These are phyloP conservation scores for Schoenoplectus triqueter DNA, from an alignment of 202 grass and related monocot species.

Conservation along the genomic window DNA sequence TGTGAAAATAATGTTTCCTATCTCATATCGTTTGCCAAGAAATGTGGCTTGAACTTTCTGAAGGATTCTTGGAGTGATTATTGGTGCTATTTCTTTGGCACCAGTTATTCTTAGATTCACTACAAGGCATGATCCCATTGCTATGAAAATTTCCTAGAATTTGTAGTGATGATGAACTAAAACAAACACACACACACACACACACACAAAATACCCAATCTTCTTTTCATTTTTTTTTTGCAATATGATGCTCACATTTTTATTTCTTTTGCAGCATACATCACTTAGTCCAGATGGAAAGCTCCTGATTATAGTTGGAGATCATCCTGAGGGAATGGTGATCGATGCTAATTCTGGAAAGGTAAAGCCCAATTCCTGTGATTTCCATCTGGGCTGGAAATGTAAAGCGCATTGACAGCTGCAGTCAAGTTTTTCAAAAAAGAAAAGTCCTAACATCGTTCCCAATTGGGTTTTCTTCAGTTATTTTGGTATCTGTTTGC, in stretches of 20 bases:
- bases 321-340: constrained; percentile 68
- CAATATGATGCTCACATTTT: not conserved
- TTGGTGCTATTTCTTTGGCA: not conserved
- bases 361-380: constrained; percentile 47
- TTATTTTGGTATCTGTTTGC: constrained; percentile 3
- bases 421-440: too few relatives aligned
- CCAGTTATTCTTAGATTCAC: not conserved
- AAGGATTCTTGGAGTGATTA: not conserved
- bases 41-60: not conserved
- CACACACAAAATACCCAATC: too few relatives aligned
- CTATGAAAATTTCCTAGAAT: not conserved
- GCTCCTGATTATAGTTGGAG: constrained; percentile 78
- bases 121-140: not conserved
- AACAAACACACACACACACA: too few relatives aligned
- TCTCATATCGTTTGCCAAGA: not conserved
- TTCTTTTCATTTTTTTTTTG: too few relatives aligned
- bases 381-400: constrained; percentile 24
- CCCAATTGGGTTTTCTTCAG: not conserved
- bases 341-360: constrained; percentile 89
- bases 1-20: not conserved
- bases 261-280: constrained; percentile 65
- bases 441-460: too few relatives aligned
- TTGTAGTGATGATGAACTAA: constrained; percentile 22
- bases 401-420: too few relatives aligned
- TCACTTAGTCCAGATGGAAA: constrained; percentile 84